phyloP scores from a whole-genome alignment of 257 asterid species.

The Prunella vulgaris region DNA sequence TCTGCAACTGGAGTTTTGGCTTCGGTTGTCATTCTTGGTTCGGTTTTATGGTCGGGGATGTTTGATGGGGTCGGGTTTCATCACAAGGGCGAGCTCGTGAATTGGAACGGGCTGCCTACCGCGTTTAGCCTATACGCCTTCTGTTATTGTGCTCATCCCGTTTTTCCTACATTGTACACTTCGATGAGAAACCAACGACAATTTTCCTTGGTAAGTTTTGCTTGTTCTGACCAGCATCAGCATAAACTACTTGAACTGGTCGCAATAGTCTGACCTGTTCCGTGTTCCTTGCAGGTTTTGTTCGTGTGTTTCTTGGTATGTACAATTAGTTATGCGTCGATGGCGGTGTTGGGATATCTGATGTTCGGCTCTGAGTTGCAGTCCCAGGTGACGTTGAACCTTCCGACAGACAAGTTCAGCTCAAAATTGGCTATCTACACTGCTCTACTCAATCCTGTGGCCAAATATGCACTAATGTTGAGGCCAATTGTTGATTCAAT shows the following conservation, averaged over 20 bases:
- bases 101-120: slow-evolving; percentile 59
- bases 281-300: slow-evolving; percentile 39
- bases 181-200: slow-evolving; percentile 47
- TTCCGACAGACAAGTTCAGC: slow-evolving; percentile 36
- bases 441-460: slow-evolving; percentile 50
- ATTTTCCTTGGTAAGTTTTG: slow-evolving; percentile 43
- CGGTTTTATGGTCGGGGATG: slow-evolving; percentile 47
- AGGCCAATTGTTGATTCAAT: slow-evolving; percentile 38
- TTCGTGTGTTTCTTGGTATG: slow-evolving; percentile 38
- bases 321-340: slow-evolving; percentile 36
- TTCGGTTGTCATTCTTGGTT: slow-evolving; percentile 37
- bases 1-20: slow-evolving; percentile 69
- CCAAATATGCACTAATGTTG: slow-evolving; percentile 60
- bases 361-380: slow-evolving; percentile 49
- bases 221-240: background rate
- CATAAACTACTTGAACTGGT: background rate
- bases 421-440: slow-evolving; percentile 56
- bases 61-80: slow-evolving; percentile 40
- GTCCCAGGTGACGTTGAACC: slow-evolving; percentile 60
- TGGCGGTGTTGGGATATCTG: slow-evolving; percentile 48
- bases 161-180: slow-evolving; percentile 63
- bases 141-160: slow-evolving; percentile 73
- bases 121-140: slow-evolving; percentile 57
- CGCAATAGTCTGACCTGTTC: background rate
- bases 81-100: slow-evolving; percentile 34